These are phyloP conservation scores for Tulasnella sp. DNA, from an alignment of 768 basidiomycete species.

Conservation along the genomic window DNA sequence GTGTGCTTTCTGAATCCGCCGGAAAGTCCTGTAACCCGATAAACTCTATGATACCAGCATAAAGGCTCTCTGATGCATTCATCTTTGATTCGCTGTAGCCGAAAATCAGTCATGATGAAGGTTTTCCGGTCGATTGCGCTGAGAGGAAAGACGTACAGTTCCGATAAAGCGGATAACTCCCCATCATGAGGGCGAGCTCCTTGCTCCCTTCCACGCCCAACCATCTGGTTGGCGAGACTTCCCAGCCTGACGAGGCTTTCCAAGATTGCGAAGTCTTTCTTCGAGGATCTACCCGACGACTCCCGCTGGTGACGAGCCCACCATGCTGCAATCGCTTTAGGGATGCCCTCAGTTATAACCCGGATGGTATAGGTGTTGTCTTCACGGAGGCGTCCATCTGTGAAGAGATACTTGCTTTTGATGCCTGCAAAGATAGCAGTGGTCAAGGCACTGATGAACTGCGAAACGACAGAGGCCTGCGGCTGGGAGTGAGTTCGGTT, in stretches of 20 bases:
- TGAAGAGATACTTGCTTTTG: not conserved
- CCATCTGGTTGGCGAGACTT: not conserved
- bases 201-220: not conserved
- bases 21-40: not conserved
- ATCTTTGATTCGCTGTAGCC: not conserved
- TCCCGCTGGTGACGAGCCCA: not conserved
- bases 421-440: not conserved
- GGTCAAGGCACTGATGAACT: not conserved
- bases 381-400: not conserved
- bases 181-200: not conserved
- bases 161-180: not conserved
- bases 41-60: not conserved
- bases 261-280: not conserved
- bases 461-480: not conserved
- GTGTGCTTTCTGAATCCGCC: not conserved
- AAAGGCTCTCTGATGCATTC: not conserved
- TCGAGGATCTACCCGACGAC: not conserved
- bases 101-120: too few relatives aligned
- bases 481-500: not conserved
- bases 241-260: not conserved
- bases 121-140: not conserved
- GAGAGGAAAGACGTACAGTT: not conserved
- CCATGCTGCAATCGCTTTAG: not conserved
- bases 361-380: not conserved
- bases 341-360: not conserved